Evolutionary conservation across 495 filamentous ascomycete genomes (phyloP).

Genomic region (Tuber indicum): DNA sequence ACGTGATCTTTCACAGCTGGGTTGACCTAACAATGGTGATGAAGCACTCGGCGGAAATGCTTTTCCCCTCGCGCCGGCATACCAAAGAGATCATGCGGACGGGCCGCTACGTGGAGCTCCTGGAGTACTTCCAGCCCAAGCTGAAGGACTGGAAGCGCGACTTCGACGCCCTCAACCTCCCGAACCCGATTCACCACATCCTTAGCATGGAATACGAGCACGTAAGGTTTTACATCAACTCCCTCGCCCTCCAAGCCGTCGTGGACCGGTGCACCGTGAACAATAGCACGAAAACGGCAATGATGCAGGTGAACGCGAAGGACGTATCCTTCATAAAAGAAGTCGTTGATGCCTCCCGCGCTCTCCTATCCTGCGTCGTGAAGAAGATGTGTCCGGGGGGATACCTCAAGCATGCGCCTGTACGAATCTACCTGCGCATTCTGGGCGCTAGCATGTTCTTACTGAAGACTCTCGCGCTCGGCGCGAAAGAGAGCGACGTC

Average conservation of each 20-base stretch:
- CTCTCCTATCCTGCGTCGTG: constrained; percentile 72
- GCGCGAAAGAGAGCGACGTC: constrained; percentile 82
- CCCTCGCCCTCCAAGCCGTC: constrained; percentile 85
- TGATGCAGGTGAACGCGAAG: constrained; percentile 53
- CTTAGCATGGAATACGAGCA: constrained; percentile 87
- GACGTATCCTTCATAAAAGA: constrained; percentile 71
- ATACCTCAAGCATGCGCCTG: constrained; percentile 84
- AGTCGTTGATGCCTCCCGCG: constrained; percentile 80
- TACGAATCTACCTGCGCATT: constrained; percentile 90
- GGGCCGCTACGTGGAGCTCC: constrained; percentile 67
- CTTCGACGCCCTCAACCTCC: constrained; percentile 63
- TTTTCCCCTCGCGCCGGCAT: constrained; percentile 76
- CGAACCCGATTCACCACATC: constrained; percentile 71
- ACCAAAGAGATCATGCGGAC: constrained; percentile 80
- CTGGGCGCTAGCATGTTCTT: constrained; percentile 92
- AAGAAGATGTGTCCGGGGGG: constrained; percentile 74
- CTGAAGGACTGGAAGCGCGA: constrained; percentile 67
- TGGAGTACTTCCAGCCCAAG: constrained; percentile 68
- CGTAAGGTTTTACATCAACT: constrained; percentile 85
- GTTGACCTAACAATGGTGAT: constrained; percentile 82
- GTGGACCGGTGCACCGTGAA: constrained; percentile 79
- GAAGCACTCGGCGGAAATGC: constrained; percentile 71
- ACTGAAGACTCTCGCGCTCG: constrained; percentile 89
- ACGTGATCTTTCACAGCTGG: constrained; percentile 85
- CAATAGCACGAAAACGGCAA: constrained; percentile 47